A percentile compares a stretch with the other conserved stretches of the same genome.
phyloP scores from a whole-genome alignment of 2,329 filamentous ascomycete genomes.

The Hymenoscyphus albidus region DNA sequence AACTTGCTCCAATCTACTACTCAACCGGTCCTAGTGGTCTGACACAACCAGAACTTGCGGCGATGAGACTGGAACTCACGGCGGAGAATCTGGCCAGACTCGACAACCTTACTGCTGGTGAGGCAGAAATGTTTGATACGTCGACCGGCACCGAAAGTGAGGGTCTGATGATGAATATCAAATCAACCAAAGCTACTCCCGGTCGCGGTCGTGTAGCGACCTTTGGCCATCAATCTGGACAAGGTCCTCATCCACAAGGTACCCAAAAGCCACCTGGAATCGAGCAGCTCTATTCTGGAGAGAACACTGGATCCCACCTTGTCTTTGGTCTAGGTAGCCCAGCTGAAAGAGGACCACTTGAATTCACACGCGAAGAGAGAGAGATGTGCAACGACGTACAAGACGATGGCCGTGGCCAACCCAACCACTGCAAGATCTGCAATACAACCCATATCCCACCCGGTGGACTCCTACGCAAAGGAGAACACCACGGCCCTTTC shows the following conservation, averaged over 20 bases:
- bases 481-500: constrained; percentile 28
- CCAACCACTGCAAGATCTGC: constrained; percentile 28
- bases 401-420: constrained; percentile 6
- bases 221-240: too few relatives aligned
- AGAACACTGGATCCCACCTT: background rate
- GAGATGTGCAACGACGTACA: constrained; percentile 14
- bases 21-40: background rate
- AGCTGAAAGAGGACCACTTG: background rate
- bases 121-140: background rate
- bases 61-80: background rate
- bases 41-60: background rate
- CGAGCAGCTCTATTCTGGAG: background rate
- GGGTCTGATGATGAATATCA: background rate
- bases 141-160: background rate
- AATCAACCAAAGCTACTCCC: background rate
- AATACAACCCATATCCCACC: constrained; percentile 26
- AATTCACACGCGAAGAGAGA: constrained; percentile 8
- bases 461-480: constrained; percentile 11
- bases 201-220: background rate
- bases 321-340: background rate
- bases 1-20: background rate
- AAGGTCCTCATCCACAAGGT: background rate
- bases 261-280: background rate
- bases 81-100: background rate
- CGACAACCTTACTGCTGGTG: background rate